phyloP scores from a whole-genome alignment of 1,284 basidiomycete species.

The Sporisorium iseilematis-ciliati region DNA sequence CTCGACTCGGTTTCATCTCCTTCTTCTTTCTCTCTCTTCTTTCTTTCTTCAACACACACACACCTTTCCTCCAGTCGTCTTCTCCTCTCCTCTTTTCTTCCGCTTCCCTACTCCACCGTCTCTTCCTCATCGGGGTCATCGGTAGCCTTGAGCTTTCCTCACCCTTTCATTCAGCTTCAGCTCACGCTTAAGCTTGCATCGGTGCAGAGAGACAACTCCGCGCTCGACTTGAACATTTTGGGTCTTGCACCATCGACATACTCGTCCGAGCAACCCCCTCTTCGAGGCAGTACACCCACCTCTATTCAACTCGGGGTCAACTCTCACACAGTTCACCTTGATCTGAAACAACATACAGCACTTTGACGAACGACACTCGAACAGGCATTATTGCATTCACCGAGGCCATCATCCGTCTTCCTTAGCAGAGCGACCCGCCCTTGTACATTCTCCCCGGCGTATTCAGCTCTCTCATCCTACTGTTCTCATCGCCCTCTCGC shows the following conservation, averaged over 20 bases:
- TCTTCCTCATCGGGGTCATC: neutral
- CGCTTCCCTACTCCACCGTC: constrained; percentile 15
- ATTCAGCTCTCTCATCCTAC: neutral
- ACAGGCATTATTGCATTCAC: neutral
- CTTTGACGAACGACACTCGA: neutral
- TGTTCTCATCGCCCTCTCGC: neutral
- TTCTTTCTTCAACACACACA: constrained; percentile 5
- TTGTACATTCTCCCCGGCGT: neutral
- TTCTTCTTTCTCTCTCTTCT: constrained; percentile 10
- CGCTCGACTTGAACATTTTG: neutral
- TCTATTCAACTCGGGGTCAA: neutral
- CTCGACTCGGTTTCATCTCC: constrained; percentile 2
- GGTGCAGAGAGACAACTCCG: neutral
- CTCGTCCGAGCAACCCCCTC: neutral
- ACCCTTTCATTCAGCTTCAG: neutral
- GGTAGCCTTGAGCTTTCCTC: neutral
- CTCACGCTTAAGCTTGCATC: constrained; percentile 6
- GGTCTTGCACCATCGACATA: neutral
- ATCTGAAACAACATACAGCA: neutral
- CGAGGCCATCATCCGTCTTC: neutral
- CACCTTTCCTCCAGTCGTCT: neutral
- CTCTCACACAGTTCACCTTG: neutral
- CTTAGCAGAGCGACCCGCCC: too few species aligned
- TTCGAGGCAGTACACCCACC: too few species aligned
- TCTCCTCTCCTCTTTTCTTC: constrained; percentile 23